Evolutionary conservation across 2,329 filamentous ascomycete genomes (phyloP).

Genomic region (Aureobasidium sp.): DNA sequence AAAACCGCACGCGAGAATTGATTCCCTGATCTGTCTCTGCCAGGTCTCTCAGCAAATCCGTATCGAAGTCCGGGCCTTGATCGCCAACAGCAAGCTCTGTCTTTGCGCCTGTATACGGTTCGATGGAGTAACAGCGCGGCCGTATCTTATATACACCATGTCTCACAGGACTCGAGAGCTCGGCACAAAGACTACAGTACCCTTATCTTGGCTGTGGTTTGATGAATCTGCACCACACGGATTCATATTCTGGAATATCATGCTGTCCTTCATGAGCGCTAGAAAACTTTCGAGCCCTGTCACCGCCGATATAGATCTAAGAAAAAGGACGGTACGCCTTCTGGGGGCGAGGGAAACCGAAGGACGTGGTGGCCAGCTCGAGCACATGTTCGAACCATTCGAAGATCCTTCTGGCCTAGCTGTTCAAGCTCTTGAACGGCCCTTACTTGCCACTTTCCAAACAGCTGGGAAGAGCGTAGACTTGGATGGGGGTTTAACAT

Average conservation of each 20-base stretch:
- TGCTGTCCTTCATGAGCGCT: background rate
- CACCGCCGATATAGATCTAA: background rate
- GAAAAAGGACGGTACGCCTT: background rate
- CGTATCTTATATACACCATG: accelerated
- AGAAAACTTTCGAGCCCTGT: accelerated
- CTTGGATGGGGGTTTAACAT: background rate
- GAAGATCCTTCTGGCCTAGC: background rate
- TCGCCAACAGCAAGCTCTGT: background rate
- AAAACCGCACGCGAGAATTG: accelerated
- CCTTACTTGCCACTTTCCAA: background rate
- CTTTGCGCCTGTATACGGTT: accelerated
- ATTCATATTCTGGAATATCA: background rate
- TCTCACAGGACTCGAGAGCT: background rate
- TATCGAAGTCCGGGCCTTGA: background rate
- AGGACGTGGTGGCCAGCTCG: too few relatives aligned
- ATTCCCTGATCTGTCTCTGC: background rate
- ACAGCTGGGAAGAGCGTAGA: background rate
- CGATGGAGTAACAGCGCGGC: background rate
- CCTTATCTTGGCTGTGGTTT: too few relatives aligned
- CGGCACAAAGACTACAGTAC: background rate
- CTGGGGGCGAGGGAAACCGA: background rate
- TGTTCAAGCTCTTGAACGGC: background rate
- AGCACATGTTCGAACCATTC: background rate
- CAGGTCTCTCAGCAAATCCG: background rate
- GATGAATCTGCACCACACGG: background rate